phyloP scores from a whole-genome alignment of 2,329 filamentous ascomycete genomes.

The Aureobasidium sp. region DNA sequence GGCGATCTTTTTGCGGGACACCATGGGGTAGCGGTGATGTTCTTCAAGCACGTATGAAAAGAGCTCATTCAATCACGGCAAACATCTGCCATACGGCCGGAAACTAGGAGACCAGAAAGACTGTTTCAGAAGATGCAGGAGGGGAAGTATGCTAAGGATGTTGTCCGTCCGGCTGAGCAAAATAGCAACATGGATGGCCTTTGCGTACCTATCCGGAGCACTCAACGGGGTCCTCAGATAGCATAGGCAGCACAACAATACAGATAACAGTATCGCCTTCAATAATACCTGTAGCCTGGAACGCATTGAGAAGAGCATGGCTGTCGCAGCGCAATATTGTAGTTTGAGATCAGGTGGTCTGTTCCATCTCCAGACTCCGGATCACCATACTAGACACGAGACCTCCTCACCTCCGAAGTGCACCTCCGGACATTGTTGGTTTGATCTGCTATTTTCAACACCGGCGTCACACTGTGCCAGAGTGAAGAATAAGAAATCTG shows the following conservation, averaged over 20 bases:
- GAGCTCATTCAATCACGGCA: background rate
- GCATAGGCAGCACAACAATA: background rate
- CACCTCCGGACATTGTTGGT: conserved; percentile 8
- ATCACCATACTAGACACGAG: conserved; percentile 4
- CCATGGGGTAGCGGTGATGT: background rate
- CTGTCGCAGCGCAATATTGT: background rate
- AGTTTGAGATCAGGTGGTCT: background rate
- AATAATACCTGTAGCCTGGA: too few species aligned
- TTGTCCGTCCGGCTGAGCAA: background rate
- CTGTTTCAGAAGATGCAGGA: background rate
- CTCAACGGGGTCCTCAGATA: background rate
- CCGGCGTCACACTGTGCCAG: background rate
- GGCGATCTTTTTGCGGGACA: background rate
- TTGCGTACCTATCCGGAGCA: too few species aligned
- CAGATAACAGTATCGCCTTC: background rate
- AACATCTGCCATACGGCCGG: background rate
- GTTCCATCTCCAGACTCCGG: background rate
- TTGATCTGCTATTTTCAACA: conserved; percentile 10
- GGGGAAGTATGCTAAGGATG: background rate
- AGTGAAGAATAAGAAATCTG: background rate
- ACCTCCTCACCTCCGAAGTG: conserved; percentile 10
- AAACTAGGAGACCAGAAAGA: background rate
- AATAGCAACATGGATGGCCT: background rate
- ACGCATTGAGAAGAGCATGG: background rate
- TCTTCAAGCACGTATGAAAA: background rate